A percentile compares a stretch with the other conserved stretches of the same genome.
These are phyloP conservation scores for Pseudonitzschia multiseries DNA, from an alignment of 108 stramenopile species.

Conservation along the genomic window DNA sequence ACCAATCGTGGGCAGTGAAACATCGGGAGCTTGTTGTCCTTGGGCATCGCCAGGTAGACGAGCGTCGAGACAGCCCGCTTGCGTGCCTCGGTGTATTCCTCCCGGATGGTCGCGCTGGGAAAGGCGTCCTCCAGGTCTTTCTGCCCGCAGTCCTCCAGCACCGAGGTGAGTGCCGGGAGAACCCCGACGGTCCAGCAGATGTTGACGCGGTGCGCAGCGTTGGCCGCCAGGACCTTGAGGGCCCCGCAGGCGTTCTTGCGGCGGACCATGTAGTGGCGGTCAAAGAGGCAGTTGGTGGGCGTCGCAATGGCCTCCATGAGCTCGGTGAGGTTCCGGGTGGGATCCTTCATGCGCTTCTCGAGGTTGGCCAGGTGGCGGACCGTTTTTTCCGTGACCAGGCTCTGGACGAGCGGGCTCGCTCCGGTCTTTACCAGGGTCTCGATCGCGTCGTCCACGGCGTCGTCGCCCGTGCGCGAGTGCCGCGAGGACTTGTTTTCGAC, in stretches of 20 bases:
- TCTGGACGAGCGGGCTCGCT: conserved; percentile 27
- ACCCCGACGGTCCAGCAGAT: conserved; percentile 82
- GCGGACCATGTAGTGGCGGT: conserved; percentile 68
- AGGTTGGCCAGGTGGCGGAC: conserved; percentile 30
- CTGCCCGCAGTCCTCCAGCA: conserved; percentile 48
- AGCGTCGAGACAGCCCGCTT: conserved; percentile 59
- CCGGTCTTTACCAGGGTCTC: background rate
- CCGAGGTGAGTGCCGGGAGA: conserved; percentile 63
- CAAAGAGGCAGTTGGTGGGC: conserved; percentile 34
- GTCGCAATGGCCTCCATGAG: conserved; percentile 49
- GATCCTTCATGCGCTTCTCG: conserved; percentile 56
- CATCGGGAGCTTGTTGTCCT: conserved; percentile 69
- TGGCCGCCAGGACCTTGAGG: conserved; percentile 68
- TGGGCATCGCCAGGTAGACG: conserved; percentile 55
- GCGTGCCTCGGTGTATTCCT: conserved; percentile 61
- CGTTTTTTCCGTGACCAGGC: conserved; percentile 21
- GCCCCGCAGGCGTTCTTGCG: conserved; percentile 87
- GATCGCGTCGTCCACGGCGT: conserved; percentile 2
- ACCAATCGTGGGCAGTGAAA: conserved; percentile 68
- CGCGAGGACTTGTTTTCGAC: no score
- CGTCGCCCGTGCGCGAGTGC: background rate
- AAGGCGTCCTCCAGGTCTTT: conserved; percentile 30
- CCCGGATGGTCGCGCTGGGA: conserved; percentile 41
- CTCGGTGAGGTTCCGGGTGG: conserved; percentile 50
- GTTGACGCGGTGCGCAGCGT: conserved; percentile 52